phyloP scores from a whole-genome alignment of 345 rosid genomes.

The Gossypium bickii region DNA sequence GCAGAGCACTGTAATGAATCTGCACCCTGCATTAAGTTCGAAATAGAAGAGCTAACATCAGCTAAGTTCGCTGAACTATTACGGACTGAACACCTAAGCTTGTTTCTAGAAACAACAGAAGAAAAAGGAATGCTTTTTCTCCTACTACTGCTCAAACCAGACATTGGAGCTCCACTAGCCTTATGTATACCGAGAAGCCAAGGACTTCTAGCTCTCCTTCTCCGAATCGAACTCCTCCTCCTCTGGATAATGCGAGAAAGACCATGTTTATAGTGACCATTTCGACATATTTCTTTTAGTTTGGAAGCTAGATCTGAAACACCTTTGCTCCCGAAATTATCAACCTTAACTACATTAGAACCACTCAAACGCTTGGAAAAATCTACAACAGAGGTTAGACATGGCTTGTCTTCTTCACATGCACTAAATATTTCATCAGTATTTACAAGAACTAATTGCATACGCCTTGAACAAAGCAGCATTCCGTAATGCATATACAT shows the following conservation, averaged over 20 bases:
- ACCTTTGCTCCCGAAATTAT: constrained; percentile 25
- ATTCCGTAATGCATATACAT: constrained; percentile 41
- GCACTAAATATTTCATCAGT: constrained; percentile 24
- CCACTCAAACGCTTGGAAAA: constrained; percentile 21
- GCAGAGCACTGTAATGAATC: constrained; percentile 52
- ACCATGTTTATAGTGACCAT: constrained; percentile 39
- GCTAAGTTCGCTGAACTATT: constrained; percentile 26
- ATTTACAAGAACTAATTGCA: constrained; percentile 41
- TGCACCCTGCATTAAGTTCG: constrained; percentile 26
- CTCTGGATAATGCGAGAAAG: constrained; percentile 51
- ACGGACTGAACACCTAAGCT: constrained; percentile 42
- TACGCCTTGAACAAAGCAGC: constrained; percentile 25
- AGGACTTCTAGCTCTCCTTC: constrained; percentile 60
- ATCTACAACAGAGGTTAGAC: constrained; percentile 15
- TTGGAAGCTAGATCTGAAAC: constrained; percentile 44
- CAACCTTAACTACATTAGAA: constrained; percentile 17
- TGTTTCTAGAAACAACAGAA: constrained; percentile 41
- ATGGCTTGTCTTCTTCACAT: constrained; percentile 19
- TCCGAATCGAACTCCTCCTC: constrained; percentile 67
- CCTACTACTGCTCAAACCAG: constrained; percentile 53
- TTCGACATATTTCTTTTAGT: constrained; percentile 32
- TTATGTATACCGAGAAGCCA: constrained; percentile 36
- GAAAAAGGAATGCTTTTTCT: constrained; percentile 48
- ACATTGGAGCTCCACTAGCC: constrained; percentile 45
- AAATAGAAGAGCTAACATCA: constrained; percentile 26